phyloP scores from a whole-genome alignment of 805 yeast genomes.

The Cyberlindnera lachancei region DNA sequence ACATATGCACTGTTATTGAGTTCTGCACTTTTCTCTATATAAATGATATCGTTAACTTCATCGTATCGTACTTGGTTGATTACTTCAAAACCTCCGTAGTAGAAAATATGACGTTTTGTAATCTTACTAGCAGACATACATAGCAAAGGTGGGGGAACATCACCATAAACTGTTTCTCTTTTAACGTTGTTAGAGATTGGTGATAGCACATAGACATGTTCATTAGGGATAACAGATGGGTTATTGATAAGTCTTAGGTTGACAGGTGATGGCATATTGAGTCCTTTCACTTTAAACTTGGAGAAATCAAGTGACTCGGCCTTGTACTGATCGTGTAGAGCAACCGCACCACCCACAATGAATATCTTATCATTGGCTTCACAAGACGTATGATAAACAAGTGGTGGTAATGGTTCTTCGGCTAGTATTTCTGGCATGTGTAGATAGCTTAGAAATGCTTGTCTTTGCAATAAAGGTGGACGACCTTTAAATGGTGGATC shows the following conservation, averaged over 20 bases:
- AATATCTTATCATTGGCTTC: conserved; percentile 31
- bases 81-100: conserved; percentile 64
- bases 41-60: conserved; percentile 26
- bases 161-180: conserved; percentile 29
- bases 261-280: conserved; percentile 40
- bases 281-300: conserved; percentile 31
- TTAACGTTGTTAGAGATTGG: conserved; percentile 32
- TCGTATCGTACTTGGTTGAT: conserved; percentile 20
- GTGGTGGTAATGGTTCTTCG: conserved; percentile 32
- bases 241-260: conserved; percentile 32
- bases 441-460: conserved; percentile 15
- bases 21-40: conserved; percentile 33
- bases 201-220: conserved; percentile 29
- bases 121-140: conserved; percentile 42
- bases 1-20: conserved; percentile 51
- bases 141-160: conserved; percentile 45
- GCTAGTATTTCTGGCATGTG: conserved; percentile 31
- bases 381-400: conserved; percentile 37
- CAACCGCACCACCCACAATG: conserved; percentile 38
- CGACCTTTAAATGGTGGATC: not conserved
- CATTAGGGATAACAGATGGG: conserved; percentile 35
- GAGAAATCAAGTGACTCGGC: conserved; percentile 26
- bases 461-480: conserved; percentile 4
- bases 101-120: conserved; percentile 49
- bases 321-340: conserved; percentile 8